Evolutionary conservation across 306 rosid genomes (phyloP).

Genomic region (Fragaria iinumae): DNA sequence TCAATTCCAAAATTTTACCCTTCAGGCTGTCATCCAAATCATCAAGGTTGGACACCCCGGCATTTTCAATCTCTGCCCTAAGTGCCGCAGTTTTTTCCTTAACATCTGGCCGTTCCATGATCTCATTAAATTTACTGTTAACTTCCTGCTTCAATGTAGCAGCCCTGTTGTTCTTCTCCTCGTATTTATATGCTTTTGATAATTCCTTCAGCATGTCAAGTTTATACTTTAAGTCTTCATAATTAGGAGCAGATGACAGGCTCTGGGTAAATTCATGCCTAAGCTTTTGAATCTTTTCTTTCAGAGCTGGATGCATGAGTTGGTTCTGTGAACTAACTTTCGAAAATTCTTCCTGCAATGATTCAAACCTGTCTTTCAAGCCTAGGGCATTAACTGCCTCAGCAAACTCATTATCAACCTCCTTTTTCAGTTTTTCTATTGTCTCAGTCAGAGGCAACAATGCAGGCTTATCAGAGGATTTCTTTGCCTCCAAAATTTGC

Average conservation of each 20-base stretch:
- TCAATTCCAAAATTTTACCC: constrained; percentile 48
- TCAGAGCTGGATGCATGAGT: constrained; percentile 48
- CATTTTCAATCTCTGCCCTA: constrained; percentile 55
- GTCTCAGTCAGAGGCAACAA: constrained; percentile 45
- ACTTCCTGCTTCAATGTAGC: constrained; percentile 54
- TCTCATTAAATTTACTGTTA: constrained; percentile 39
- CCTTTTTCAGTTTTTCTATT: constrained; percentile 56
- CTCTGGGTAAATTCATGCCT: constrained; percentile 49
- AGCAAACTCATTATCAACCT: constrained; percentile 54
- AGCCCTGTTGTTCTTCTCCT: constrained; percentile 37
- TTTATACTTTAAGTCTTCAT: constrained; percentile 49
- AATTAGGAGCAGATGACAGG: constrained; percentile 59
- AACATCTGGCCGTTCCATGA: constrained; percentile 46
- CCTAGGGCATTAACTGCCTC: constrained; percentile 64
- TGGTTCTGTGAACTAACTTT: constrained; percentile 48
- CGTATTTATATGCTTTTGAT: constrained; percentile 43
- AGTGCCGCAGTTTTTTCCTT: constrained; percentile 54
- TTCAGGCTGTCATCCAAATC: constrained; percentile 60
- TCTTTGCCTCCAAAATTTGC: constrained; percentile 41
- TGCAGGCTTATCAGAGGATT: constrained; percentile 46
- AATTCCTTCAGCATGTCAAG: constrained; percentile 59
- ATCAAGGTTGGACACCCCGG: constrained; percentile 37
- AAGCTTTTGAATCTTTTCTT: constrained; percentile 59
- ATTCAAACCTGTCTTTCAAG: constrained; percentile 48
- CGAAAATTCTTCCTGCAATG: constrained; percentile 51